Percentiles rank a stretch among this genome's conserved stretches.
Evolutionary conservation across 2,329 filamentous ascomycete genomes (phyloP).

Genomic region (Colletotrichum australisinense): DNA sequence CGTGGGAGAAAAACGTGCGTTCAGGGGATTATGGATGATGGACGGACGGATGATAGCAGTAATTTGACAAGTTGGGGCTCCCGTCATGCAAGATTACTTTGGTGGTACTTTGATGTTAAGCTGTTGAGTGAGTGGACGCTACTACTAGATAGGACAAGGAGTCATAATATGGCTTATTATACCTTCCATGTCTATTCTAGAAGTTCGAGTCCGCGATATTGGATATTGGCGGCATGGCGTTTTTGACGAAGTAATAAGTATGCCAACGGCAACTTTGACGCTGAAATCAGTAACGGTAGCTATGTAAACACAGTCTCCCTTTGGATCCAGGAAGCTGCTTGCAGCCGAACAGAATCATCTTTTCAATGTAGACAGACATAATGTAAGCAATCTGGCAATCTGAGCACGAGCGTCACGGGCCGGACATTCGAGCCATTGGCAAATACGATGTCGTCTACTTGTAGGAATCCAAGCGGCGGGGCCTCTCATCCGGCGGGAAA

Average conservation of each 20-base stretch:
- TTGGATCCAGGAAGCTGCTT: no score
- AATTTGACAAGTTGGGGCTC: slow-evolving; percentile 3
- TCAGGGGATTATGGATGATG: neutral
- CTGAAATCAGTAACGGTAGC: no score
- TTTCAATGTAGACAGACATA: neutral
- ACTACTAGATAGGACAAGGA: neutral
- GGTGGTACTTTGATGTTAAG: neutral
- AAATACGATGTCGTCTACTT: slow-evolving; percentile 34
- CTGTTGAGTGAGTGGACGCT: neutral
- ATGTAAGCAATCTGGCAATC: neutral
- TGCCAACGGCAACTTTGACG: neutral
- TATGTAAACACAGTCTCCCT: no score
- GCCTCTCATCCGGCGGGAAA: slow-evolving; percentile 28
- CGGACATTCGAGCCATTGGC: slow-evolving; percentile 18
- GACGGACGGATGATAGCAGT: neutral
- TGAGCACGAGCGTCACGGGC: neutral
- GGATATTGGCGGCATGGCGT: neutral
- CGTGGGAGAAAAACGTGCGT: neutral
- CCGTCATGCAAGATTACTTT: neutral
- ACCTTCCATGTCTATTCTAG: neutral
- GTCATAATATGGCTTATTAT: neutral
- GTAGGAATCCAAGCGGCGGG: slow-evolving; percentile 30
- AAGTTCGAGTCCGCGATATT: neutral
- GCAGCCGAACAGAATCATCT: no score
- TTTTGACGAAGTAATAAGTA: neutral